Percentiles rank a stretch among this genome's conserved stretches.
Conservation (phyloP, 768 basidiomycete genomes). For the Kwoniella bestiolae region DNA sequence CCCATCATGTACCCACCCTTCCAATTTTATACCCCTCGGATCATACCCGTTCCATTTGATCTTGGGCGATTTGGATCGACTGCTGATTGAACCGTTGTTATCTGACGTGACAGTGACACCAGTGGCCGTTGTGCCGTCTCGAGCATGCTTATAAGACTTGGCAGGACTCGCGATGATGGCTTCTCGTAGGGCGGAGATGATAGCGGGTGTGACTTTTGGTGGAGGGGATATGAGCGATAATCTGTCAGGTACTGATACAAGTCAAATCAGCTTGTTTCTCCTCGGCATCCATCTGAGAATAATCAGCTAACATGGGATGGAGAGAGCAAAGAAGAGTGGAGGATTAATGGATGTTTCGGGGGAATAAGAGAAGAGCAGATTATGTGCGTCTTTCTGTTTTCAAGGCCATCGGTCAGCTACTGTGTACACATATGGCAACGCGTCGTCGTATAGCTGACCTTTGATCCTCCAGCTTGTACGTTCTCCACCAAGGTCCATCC, state of each 20-base stretch:
- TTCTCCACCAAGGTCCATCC: slow-evolving; percentile 41
- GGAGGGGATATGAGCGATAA: slow-evolving; percentile 52
- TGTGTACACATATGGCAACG: too few relatives aligned
- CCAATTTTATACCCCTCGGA: slow-evolving; percentile 37
- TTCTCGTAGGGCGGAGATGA: slow-evolving; percentile 43
- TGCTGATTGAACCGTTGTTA: background rate
- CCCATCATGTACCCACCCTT: slow-evolving; percentile 50
- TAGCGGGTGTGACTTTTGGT: slow-evolving; percentile 39
- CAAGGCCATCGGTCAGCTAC: background rate
- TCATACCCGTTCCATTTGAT: slow-evolving; percentile 23
- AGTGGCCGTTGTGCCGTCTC: slow-evolving; percentile 13
- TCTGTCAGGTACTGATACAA: slow-evolving; percentile 40
- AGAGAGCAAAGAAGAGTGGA: slow-evolving; percentile 47
- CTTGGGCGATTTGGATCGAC: background rate
- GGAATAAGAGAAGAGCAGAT: slow-evolving; percentile 42
- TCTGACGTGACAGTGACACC: slow-evolving; percentile 1
- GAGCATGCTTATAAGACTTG: slow-evolving; percentile 2
- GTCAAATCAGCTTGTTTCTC: slow-evolving; percentile 14
- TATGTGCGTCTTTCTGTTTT: slow-evolving; percentile 40
- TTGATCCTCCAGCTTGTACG: slow-evolving; percentile 37
- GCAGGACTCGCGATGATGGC: slow-evolving; percentile 32
- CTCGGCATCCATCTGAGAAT: background rate
- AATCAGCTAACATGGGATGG: slow-evolving; percentile 39
- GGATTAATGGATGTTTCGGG: slow-evolving; percentile 23
- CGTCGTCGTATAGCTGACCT: too few relatives aligned